phyloP scores from a whole-genome alignment of 495 filamentous ascomycete species.

The Xylaria palmicola region DNA sequence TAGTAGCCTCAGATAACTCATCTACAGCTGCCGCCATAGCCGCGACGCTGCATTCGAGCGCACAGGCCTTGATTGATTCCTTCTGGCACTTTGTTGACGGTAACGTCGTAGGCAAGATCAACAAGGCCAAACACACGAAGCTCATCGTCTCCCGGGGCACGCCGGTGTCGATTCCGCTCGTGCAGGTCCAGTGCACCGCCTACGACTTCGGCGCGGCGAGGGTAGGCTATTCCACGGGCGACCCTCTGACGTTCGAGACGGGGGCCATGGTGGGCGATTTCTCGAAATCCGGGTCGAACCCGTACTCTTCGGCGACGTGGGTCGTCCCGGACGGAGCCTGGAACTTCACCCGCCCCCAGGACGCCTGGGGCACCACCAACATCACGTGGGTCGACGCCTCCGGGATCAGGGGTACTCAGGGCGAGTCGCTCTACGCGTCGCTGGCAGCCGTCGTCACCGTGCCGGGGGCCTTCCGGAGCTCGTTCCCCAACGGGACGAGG shows the following conservation, averaged over 20 bases:
- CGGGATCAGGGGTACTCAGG: neutral
- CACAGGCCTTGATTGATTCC: neutral
- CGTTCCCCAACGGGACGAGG: neutral
- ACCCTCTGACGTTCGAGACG: neutral
- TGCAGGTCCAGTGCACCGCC: neutral
- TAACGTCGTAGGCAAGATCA: neutral
- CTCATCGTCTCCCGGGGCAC: neutral
- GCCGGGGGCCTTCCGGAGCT: neutral
- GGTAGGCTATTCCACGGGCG: neutral
- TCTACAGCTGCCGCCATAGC: neutral
- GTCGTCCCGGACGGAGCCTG: neutral
- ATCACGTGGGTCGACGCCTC: slow-evolving; percentile 7
- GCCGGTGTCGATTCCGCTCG: neutral
- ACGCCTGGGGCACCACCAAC: neutral
- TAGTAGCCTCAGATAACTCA: neutral
- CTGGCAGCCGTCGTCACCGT: neutral
- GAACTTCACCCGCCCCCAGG: neutral
- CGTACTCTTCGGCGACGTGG: neutral
- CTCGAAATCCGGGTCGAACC: neutral
- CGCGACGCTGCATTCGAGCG: slow-evolving; percentile 4
- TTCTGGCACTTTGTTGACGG: slow-evolving; percentile 12
- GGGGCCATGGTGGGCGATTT: neutral
- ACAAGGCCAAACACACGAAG: neutral
- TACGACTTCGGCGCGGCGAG: neutral
- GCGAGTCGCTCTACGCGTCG: neutral